Evolutionary conservation across 2,329 filamentous ascomycete genomes (phyloP).

Genomic region (Colletotrichum cuscutae): DNA sequence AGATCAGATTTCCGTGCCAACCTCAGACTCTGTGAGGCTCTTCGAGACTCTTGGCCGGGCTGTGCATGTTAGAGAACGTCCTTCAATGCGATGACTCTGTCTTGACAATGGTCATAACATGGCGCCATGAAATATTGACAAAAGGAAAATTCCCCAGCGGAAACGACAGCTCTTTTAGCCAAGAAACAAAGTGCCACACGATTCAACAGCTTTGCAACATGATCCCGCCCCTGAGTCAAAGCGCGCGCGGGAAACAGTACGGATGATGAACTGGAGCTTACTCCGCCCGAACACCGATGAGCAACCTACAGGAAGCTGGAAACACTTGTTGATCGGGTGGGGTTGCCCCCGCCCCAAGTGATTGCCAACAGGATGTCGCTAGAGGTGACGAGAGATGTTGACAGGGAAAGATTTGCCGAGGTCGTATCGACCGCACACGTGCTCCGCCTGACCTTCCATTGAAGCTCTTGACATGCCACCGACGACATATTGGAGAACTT

Average conservation of each 20-base stretch:
- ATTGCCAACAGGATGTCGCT: constrained; percentile 15
- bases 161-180: not conserved
- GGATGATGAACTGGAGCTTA: not conserved
- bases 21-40: constrained; percentile 4
- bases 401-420: constrained; percentile 22
- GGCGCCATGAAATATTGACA: not conserved
- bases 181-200: constrained; percentile 7
- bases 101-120: not conserved
- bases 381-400: not conserved
- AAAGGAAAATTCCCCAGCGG: not conserved
- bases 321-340: constrained; percentile 11
- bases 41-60: constrained; percentile 25
- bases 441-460: constrained; percentile 22
- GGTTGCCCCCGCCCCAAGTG: constrained; percentile 8
- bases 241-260: constrained; percentile 11
- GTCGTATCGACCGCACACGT: constrained; percentile 23
- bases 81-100: not conserved
- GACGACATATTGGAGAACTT: not conserved
- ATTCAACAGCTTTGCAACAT: constrained; percentile 13
- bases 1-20: not conserved
- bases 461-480: constrained; percentile 8
- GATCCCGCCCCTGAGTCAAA: constrained; percentile 9
- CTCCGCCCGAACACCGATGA: constrained; percentile 1
- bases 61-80: constrained; percentile 19
- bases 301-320: constrained; percentile 8